Base-by-base conservation (phyloP, 768 basidiomycete species). In the Collybiopsis confluens region DNA sequence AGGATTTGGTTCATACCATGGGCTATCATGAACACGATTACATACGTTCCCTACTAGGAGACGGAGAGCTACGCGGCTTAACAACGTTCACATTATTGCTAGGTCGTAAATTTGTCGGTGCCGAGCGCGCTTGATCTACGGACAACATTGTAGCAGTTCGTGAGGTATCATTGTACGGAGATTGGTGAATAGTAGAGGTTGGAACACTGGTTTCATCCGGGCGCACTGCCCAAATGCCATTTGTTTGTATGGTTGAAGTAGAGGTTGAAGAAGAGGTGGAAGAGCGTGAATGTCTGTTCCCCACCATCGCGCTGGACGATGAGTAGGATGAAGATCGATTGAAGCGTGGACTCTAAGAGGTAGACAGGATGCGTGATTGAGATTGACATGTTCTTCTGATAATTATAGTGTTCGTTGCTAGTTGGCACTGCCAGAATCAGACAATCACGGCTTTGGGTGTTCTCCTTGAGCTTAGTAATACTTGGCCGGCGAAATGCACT, bases 171-270 rank as follows among this genome's bases (percentile, higher is more conserved):
- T 48, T 33, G 26, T 35, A 15, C 11, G 24, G 35, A 37, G 23
- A 3, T 10, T 21, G 47, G 35, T 20, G 47, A 11, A 30, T 30
- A 5, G 24, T 21, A 24, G 47, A 23, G 20, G 30, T 48, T 6
- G 38, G 8, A 26, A 41, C n/a, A 26, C 23, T 41, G 10, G 33
- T 2, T 26, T 37, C 7, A 27, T 23, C 23, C 28, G 50, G 50
- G 38, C 50, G 50, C 24, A 52, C 40, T 28, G 50, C 50, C 50
- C 50, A 52, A 16, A 36, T 41, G n/a, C 40, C 40, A 30, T 21
- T 20, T 28, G 50, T 52, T 21, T 20, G 50, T 18, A 26, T 41
- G n/a, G 24, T 28, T 23, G 50, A 35, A 4, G 33, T 2, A 18
- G 35, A 41, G 20, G 50, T 52, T 9, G 41, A 52, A 11, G 49